These are phyloP conservation scores for Senecio squalidus DNA, from an alignment of 140 eudicot genomes.

Conservation along the genomic window DNA sequence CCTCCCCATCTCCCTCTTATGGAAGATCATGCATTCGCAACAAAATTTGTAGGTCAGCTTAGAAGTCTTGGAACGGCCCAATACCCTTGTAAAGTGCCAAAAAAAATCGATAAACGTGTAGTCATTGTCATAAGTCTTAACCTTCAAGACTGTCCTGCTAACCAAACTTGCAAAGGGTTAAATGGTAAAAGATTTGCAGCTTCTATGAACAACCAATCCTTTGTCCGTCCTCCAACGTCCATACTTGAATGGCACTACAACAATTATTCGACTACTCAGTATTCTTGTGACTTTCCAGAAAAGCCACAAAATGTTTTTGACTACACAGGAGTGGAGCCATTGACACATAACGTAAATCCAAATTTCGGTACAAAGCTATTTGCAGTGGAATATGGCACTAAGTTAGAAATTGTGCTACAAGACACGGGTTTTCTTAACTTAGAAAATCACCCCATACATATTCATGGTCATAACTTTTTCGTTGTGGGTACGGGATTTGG, in stretches of 20 bases:
- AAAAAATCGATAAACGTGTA: constrained; percentile 51
- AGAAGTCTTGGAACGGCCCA: constrained; percentile 40
- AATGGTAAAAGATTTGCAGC: constrained; percentile 41
- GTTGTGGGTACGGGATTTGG: constrained; percentile 75
- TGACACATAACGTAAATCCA: constrained; percentile 54
- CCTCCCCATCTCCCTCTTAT: constrained; percentile 50
- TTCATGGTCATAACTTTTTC: constrained; percentile 83
- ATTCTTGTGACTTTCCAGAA: constrained; percentile 37
- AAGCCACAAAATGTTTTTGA: constrained; percentile 55
- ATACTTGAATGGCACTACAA: constrained; percentile 52
- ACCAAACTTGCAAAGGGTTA: constrained; percentile 55
- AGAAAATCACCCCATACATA: constrained; percentile 77
- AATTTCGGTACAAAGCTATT: constrained; percentile 53
- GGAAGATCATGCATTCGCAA: constrained; percentile 56
- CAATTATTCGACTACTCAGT: constrained; percentile 9
- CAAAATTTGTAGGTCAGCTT: constrained; percentile 32
- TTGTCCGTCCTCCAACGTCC: constrained; percentile 53
- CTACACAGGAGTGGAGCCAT: constrained; percentile 60
- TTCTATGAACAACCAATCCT: constrained; percentile 83
- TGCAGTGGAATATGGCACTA: constrained; percentile 57
- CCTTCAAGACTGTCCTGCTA: constrained; percentile 66
- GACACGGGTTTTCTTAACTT: constrained; percentile 61
- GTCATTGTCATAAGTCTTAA: constrained; percentile 57
- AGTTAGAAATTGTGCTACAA: constrained; percentile 68
- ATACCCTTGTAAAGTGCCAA: constrained; percentile 69